Base-by-base conservation (phyloP, 2,329 filamentous ascomycete species). In the Venturia carpophila region DNA sequence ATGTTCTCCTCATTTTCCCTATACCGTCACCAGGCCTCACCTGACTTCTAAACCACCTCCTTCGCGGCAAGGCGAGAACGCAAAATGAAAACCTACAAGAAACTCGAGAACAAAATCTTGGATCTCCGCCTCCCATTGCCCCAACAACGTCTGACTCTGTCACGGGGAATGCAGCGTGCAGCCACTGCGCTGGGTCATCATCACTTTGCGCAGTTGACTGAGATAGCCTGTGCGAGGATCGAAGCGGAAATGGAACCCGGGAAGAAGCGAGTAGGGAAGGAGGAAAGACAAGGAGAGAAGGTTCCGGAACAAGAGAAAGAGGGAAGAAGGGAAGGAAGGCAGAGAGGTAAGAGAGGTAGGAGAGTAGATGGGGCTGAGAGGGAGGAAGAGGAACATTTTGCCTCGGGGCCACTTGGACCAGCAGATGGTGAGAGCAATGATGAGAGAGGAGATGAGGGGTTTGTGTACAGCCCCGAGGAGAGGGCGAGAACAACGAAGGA, bases 71-170 rank as follows among this genome's bases (percentile, higher is more conserved):
- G 30, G 30, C 30, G 6, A 34, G 30, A 34, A 34, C 30, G 30
- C 13, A 58, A 58, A 21, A 58, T 58, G 27, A 58, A 39, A 2
- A 37, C 52, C 15, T 58, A 37, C 27, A 58, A 58, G n/a, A 43
- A 61, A n/a, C 1, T 61, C 6, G 60, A 61, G 43, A 37, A 61
- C 5, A 61, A 45, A 45, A 11, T 61, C n/a, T 43, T 61, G 60
- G 37, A 43, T 3, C 37, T 61, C 1, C 60, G 60, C 30, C 60
- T 61, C 24, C 60, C 60, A 1, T 39, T 61, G 1, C 37, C 60
- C 0, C 37, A 61, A n/a, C n/a, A 61, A n/a, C 60, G 60, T 43
- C 60, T 61, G 3, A 10, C 19, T 11, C 17, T 42, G 24, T 37
- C 60, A 24, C 60, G 60, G 9, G 30, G 9, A 5, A 3, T 61